Conservation (phyloP, 257 asterid species). For the Solanum megistacrolobum region DNA sequence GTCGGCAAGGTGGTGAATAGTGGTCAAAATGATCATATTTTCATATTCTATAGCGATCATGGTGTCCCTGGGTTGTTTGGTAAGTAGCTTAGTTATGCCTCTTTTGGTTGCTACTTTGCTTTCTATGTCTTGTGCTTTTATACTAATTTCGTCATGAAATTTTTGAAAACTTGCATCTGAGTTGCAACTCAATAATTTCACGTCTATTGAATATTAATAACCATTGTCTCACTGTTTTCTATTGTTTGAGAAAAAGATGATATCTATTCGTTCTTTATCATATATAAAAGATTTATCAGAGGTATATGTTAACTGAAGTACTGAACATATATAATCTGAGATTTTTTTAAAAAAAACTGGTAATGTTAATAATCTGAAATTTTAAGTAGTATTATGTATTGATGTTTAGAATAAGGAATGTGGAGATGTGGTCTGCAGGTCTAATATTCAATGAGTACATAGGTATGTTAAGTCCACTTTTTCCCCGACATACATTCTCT, state of each 20-base stretch:
- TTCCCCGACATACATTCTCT: no score
- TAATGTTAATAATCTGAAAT: no score
- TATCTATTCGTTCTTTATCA: neutral
- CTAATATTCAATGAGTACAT: no score
- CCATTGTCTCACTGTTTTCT: neutral
- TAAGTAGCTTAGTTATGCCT: slow-evolving; percentile 14
- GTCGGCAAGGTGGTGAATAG: slow-evolving; percentile 85
- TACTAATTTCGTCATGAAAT: slow-evolving; percentile 59
- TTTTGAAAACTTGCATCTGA: neutral
- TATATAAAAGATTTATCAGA: no score
- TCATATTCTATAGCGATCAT: slow-evolving; percentile 78
- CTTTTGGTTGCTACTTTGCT: neutral
- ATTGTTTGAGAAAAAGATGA: neutral
- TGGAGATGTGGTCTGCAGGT: no score
- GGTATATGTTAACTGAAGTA: no score
- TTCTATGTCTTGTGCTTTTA: slow-evolving; percentile 57
- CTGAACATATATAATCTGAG: no score
- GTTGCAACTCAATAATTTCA: neutral
- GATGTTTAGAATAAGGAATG: no score
- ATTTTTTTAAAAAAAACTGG: no score
- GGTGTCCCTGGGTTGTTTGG: slow-evolving; percentile 97
- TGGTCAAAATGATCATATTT: slow-evolving; percentile 79
- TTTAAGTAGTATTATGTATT: no score
- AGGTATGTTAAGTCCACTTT: no score
- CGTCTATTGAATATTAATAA: neutral